Conservation (phyloP, 208 protist species). For the Trypanosoma platydactyli region DNA sequence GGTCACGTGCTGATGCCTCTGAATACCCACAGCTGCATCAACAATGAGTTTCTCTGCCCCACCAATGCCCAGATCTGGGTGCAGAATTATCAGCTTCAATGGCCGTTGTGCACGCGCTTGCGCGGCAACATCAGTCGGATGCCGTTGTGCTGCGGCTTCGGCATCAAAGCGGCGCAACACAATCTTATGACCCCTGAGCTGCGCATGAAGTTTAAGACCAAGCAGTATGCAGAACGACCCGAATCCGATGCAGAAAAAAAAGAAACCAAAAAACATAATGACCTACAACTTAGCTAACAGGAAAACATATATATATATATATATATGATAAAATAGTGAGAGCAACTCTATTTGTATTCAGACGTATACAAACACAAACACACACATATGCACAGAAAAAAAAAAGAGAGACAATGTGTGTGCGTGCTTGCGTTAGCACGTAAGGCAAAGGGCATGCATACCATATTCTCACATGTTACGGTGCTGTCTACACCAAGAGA, state of each 20-base stretch:
- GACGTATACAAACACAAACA: slow-evolving; percentile 8
- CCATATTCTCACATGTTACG: too few species aligned
- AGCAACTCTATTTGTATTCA: slow-evolving; percentile 1
- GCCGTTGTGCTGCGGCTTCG: not conserved
- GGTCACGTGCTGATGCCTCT: slow-evolving; percentile 65
- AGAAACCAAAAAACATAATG: slow-evolving; percentile 1
- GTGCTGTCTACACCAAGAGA: too few species aligned
- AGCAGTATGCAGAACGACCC: not conserved
- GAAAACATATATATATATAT: slow-evolving; percentile 24
- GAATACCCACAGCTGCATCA: slow-evolving; percentile 93
- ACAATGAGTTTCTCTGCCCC: slow-evolving; percentile 98
- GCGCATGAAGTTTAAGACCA: not conserved
- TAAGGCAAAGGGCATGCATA: not conserved
- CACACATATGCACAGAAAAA: not conserved
- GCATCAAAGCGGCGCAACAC: not conserved
- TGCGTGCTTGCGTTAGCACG: too few species aligned
- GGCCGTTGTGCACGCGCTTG: slow-evolving; percentile 16
- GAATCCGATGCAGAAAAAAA: not conserved
- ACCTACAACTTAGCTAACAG: slow-evolving; percentile 8
- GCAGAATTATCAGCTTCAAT: slow-evolving; percentile 89
- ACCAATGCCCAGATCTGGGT: slow-evolving; percentile 96
- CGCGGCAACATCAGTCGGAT: not conserved
- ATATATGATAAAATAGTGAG: too few species aligned
- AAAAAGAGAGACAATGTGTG: not conserved
- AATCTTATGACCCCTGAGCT: not conserved